A percentile compares a stretch with the other conserved stretches of the same genome.
phyloP scores from a whole-genome alignment of 805 yeast species.

The Saturnispora besseyi region DNA sequence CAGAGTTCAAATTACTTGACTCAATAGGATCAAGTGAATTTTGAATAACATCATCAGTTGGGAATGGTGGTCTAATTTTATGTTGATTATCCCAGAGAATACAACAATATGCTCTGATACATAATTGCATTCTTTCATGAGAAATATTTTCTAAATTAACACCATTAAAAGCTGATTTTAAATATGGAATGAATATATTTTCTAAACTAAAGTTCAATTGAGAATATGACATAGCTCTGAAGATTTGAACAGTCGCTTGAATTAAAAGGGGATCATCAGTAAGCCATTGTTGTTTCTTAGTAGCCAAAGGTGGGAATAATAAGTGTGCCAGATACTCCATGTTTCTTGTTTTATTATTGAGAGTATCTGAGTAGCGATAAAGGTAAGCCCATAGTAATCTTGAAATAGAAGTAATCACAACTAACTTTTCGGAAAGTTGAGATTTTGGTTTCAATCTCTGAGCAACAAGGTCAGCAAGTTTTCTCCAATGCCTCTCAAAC shows the following conservation, averaged over 20 bases:
- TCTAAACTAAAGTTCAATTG: slow-evolving; percentile 76
- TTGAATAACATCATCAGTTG: slow-evolving; percentile 41
- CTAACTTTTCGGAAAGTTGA: slow-evolving; percentile 39
- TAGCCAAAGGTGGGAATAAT: slow-evolving; percentile 37
- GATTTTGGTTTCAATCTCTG: slow-evolving; percentile 56
- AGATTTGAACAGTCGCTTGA: slow-evolving; percentile 58
- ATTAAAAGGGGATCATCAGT: slow-evolving; percentile 52
- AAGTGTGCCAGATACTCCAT: slow-evolving; percentile 57
- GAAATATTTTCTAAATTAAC: slow-evolving; percentile 47
- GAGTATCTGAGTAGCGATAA: slow-evolving; percentile 77
- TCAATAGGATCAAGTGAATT: slow-evolving; percentile 28
- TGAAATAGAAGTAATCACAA: slow-evolving; percentile 55
- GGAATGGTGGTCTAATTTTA: slow-evolving; percentile 63
- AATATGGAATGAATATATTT: slow-evolving; percentile 61
- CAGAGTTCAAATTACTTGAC: slow-evolving; percentile 22
- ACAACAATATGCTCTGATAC: slow-evolving; percentile 62
- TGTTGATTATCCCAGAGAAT: slow-evolving; percentile 54
- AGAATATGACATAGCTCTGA: slow-evolving; percentile 71
- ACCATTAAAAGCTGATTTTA: slow-evolving; percentile 54
- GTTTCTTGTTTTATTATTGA: slow-evolving; percentile 77
- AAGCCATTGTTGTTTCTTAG: slow-evolving; percentile 69
- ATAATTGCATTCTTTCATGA: slow-evolving; percentile 64
- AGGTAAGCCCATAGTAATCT: slow-evolving; percentile 85
- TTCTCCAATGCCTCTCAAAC: slow-evolving; percentile 66
- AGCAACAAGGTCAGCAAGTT: slow-evolving; percentile 53